Evolutionary conservation across 768 basidiomycete genomes (phyloP), one percentile per base, ranked within the genome.

Genomic region (Hygrophorus pudorinus): DNA sequence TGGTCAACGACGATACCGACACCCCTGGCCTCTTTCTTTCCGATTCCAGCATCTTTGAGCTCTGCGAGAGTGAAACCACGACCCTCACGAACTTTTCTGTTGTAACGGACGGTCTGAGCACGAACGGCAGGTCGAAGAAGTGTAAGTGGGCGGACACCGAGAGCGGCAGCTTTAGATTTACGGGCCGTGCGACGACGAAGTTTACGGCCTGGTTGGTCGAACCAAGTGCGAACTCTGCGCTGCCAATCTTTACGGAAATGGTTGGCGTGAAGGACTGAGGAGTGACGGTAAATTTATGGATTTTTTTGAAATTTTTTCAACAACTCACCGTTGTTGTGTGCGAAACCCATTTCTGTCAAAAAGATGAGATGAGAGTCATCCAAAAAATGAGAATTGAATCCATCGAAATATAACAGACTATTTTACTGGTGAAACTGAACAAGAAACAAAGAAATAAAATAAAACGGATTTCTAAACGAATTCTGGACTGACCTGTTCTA

Each of bases 231-330:
- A 57, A 94, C 91, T 53, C 85, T 85, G 60, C 82, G 77, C 68
- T 98, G 94, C 93, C 93, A 98, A 66, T 98, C 93, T 81, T 98
- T 98, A 74, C 81, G 88, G 79, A 92, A 92, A 65, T 96, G 91
- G 69, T 92, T 92, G 57, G 67, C 76, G 71, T 80, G 91, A 66
- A 94, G 87, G 72, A 87, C 88, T 86, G 38, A 4, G 18, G 52
- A 29, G 34, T 35, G n/a, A n/a, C n/a, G n/a, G n/a, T n/a, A n/a
- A 38, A 18, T 37, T 39, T 42, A 50, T 47, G 38, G 51, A 27
- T 48, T 45, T 48, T 38, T 45, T 11, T 17, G 27, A 17, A 33
- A 41, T 27, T 38, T 17, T 48, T 31, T n/a, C 45, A 24, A 9
- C n/a, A 37, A 63, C 76, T 57, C 35, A 81, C 80, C 82, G 78